A percentile compares a stretch with the other conserved stretches of the same genome.
Evolutionary conservation across 23 red algal species (phyloP).

Genomic region (Porphyridium purpureum): DNA sequence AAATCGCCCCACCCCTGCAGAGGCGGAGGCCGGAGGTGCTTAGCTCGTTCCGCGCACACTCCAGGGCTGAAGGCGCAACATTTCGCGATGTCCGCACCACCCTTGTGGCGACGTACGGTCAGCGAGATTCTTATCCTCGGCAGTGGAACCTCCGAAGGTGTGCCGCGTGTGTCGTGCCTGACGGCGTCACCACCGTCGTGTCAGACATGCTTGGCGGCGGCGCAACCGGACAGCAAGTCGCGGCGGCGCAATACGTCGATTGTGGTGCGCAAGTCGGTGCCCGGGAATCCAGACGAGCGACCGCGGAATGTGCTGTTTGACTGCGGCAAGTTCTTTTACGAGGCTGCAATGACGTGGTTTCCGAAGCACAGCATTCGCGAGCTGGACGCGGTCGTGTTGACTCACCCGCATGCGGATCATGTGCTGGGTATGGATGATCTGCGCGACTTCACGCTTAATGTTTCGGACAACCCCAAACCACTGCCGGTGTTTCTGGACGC

Average conservation of each 20-base stretch:
- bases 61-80: too few relatives aligned
- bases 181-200: too few relatives aligned
- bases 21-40: too few relatives aligned
- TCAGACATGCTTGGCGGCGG: too few relatives aligned
- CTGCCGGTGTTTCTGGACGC: constrained; percentile 18
- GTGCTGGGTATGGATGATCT: constrained; percentile 55
- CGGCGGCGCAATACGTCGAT: too few relatives aligned
- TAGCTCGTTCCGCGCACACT: too few relatives aligned
- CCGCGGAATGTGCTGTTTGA: constrained; percentile 29
- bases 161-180: constrained; percentile 43
- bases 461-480: neutral
- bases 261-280: too few relatives aligned
- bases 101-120: too few relatives aligned
- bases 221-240: too few relatives aligned
- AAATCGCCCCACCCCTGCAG: too few relatives aligned
- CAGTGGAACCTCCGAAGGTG: constrained; percentile 21
- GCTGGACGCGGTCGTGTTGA: constrained; percentile 65
- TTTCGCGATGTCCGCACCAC: too few relatives aligned
- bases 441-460: constrained; percentile 7
- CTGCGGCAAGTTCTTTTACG: constrained; percentile 49
- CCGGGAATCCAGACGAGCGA: too few relatives aligned
- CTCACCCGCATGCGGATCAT: constrained; percentile 73
- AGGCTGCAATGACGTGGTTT: constrained; percentile 22
- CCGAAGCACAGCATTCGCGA: constrained; percentile 14
- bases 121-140: constrained; percentile 41